A percentile compares a stretch with the other conserved stretches of the same genome.
Evolutionary conservation across 495 filamentous ascomycete species (phyloP).

Genomic region (Rhizodiscina lignyota): DNA sequence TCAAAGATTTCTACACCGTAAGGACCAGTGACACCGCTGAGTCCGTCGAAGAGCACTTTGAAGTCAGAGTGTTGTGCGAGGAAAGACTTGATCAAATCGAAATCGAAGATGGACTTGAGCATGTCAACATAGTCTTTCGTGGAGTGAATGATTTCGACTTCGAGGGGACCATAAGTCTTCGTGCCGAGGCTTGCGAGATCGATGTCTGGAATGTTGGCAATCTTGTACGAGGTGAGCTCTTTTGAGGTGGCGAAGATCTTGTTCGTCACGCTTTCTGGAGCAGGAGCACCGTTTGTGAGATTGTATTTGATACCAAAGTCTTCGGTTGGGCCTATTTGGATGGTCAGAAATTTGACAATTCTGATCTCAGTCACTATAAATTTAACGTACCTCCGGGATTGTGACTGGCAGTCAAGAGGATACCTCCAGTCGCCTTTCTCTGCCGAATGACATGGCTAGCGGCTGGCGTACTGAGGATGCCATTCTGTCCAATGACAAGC

Average conservation of each 20-base stretch:
- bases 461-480: constrained; percentile 90
- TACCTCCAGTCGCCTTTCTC: constrained; percentile 86
- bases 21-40: constrained; percentile 86
- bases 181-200: constrained; percentile 72
- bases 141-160: constrained; percentile 90
- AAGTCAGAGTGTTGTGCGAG: constrained; percentile 72
- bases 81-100: constrained; percentile 85
- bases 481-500: constrained; percentile 85
- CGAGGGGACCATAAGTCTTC: constrained; percentile 65
- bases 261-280: constrained; percentile 90
- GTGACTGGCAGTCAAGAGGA: constrained; percentile 91
- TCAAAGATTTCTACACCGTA: constrained; percentile 93
- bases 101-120: constrained; percentile 98
- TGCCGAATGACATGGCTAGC: constrained; percentile 91
- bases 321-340: constrained; percentile 54
- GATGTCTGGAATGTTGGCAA: constrained; percentile 68
- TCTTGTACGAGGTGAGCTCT: constrained; percentile 78
- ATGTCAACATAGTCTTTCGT: constrained; percentile 82
- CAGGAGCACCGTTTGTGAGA: constrained; percentile 83
- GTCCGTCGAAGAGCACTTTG: constrained; percentile 90
- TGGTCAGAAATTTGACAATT: neutral
- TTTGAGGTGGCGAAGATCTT: constrained; percentile 90
- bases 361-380: neutral
- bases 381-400: constrained; percentile 77
- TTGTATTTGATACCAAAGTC: constrained; percentile 99